Percentiles rank a stretch among this genome's conserved stretches.
Evolutionary conservation across 2,329 filamentous ascomycete genomes (phyloP).

Genomic region (Colletotrichum higginsianum): DNA sequence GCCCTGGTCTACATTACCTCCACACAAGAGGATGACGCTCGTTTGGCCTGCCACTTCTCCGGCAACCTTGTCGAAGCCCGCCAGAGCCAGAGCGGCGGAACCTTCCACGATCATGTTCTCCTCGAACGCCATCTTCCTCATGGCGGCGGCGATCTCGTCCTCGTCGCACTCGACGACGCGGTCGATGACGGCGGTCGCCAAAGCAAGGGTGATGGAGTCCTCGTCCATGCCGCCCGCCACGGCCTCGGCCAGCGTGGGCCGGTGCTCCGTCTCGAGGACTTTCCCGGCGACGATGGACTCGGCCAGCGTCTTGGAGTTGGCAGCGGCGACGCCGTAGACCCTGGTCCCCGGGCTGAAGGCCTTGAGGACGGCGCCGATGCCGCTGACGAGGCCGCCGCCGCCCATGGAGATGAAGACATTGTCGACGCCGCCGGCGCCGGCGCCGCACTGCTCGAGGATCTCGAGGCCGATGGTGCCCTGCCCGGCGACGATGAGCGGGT

Average conservation of each 20-base stretch:
- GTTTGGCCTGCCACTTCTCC: slow-evolving; percentile 36
- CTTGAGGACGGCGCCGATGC: slow-evolving; percentile 46
- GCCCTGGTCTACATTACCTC: slow-evolving; percentile 39
- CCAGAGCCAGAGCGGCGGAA: slow-evolving; percentile 45
- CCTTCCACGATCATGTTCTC: slow-evolving; percentile 48
- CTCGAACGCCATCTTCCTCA: slow-evolving; percentile 42
- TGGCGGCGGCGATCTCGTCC: slow-evolving; percentile 38
- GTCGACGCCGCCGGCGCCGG: slow-evolving; percentile 36
- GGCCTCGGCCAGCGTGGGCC: slow-evolving; percentile 45
- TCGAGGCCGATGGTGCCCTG: slow-evolving; percentile 44
- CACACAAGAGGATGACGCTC: slow-evolving; percentile 44
- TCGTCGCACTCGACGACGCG: slow-evolving; percentile 45
- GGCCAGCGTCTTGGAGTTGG: slow-evolving; percentile 45
- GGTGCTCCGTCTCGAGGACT: slow-evolving; percentile 46
- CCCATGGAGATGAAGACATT: slow-evolving; percentile 47
- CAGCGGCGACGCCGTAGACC: slow-evolving; percentile 45
- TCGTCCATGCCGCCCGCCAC: slow-evolving; percentile 47
- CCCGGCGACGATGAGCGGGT: slow-evolving; percentile 43
- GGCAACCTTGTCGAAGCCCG: slow-evolving; percentile 44
- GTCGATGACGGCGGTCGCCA: slow-evolving; percentile 45
- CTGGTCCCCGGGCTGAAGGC: slow-evolving; percentile 44
- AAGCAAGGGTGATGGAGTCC: slow-evolving; percentile 44
- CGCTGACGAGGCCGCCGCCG: slow-evolving; percentile 46
- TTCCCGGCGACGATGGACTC: slow-evolving; percentile 43
- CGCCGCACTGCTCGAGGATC: slow-evolving; percentile 45